phyloP scores from a whole-genome alignment of 2,329 filamentous ascomycete genomes.

The Emergomyces pasteurianus region DNA sequence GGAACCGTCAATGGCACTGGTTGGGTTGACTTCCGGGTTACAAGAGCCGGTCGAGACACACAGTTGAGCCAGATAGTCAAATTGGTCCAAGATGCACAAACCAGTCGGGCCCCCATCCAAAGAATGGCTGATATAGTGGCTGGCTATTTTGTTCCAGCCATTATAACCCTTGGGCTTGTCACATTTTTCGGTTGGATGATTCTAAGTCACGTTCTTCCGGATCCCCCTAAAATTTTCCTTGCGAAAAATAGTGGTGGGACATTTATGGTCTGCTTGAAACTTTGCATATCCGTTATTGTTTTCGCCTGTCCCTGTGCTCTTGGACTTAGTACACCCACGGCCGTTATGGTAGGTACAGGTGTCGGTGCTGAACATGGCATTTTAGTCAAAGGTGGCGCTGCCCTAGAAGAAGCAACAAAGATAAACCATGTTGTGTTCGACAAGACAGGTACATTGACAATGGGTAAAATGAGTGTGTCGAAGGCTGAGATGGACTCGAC shows the following conservation, averaged over 20 bases:
- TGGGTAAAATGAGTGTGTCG: constrained; percentile 90
- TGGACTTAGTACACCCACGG: constrained; percentile 89
- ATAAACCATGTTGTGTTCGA: constrained; percentile 61
- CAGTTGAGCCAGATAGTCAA: constrained; percentile 97
- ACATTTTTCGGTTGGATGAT: constrained; percentile 94
- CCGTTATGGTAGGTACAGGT: constrained; percentile 98
- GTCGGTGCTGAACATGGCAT: constrained; percentile 93
- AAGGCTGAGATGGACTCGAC: constrained; percentile 51
- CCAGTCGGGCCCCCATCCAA: constrained; percentile 86
- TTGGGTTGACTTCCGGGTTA: constrained; percentile 83
- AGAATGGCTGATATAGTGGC: constrained; percentile 81
- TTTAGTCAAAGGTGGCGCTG: constrained; percentile 91
- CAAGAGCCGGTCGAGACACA: constrained; percentile 83
- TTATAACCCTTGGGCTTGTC: constrained; percentile 67
- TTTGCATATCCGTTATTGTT: constrained; percentile 97
- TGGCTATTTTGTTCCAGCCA: constrained; percentile 85
- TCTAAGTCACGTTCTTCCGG: constrained; percentile 68
- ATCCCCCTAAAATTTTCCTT: constrained; percentile 83
- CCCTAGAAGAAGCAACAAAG: constrained; percentile 62
- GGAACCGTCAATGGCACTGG: constrained; percentile 94
- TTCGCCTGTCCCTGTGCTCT: constrained; percentile 96
- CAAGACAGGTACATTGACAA: constrained; percentile 75
- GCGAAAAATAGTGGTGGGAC: constrained; percentile 73
- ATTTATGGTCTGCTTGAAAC: constrained; percentile 90
- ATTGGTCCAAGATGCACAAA: constrained; percentile 95